phyloP scores from a whole-genome alignment of 129 eudicot genomes.

The Tagetes erecta region DNA sequence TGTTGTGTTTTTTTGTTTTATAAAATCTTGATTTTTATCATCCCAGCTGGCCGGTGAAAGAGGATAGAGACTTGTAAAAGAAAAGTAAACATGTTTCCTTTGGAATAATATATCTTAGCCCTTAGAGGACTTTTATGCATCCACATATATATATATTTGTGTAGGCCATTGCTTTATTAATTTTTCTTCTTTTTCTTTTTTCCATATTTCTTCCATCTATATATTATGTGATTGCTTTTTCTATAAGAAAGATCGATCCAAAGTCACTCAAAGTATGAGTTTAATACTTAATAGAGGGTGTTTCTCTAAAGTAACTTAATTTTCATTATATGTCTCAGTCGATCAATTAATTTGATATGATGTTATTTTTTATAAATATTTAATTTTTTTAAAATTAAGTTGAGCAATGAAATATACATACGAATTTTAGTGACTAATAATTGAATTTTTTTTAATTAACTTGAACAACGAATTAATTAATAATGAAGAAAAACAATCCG shows the following conservation, averaged over 20 bases:
- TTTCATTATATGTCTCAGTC: no score
- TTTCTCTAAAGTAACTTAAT: no score
- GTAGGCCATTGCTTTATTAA: constrained; percentile 36
- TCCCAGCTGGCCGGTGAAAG: constrained; percentile 31
- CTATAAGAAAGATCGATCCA: constrained; percentile 34
- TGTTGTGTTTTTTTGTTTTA: constrained; percentile 29
- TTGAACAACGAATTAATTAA: no score
- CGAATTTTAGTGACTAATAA: no score
- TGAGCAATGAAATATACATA: no score
- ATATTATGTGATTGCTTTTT: constrained; percentile 39
- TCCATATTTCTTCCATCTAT: constrained; percentile 30
- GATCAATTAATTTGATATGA: no score
- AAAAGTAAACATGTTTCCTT: constrained; percentile 36
- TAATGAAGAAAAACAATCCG: no score
- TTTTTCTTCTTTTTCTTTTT: constrained; percentile 35
- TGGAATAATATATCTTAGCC: constrained; percentile 33
- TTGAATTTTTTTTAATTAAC: no score
- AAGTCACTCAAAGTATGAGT: no score
- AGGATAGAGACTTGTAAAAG: constrained; percentile 39
- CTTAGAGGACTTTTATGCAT: constrained; percentile 31
- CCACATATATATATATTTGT: constrained; percentile 10
- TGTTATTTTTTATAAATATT: no score
- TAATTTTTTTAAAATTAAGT: no score
- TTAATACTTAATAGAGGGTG: no score
- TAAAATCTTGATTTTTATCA: constrained; percentile 23